phyloP scores from a whole-genome alignment of 495 filamentous ascomycete genomes.

The Tuber brumale region DNA sequence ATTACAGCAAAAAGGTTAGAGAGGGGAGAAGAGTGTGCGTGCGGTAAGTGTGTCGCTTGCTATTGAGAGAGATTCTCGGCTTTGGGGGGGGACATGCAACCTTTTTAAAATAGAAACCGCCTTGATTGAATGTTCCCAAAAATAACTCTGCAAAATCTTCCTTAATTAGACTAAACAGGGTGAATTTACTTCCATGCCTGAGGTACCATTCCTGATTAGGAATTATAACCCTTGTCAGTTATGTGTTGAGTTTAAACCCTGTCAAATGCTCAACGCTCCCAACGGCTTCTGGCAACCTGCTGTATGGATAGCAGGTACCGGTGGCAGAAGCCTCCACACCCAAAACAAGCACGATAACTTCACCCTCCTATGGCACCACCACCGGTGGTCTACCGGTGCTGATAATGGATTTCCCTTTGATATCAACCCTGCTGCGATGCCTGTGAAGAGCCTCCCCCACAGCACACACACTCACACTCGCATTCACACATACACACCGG shows the following conservation, averaged over 20 bases:
- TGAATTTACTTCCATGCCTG: constrained; percentile 30
- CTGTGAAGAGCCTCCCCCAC: not conserved
- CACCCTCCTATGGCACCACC: not conserved
- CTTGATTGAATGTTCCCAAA: constrained; percentile 24
- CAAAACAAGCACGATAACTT: not conserved
- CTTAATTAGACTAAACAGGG: constrained; percentile 38
- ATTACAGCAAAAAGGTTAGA: not conserved
- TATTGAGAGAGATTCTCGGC: constrained; percentile 3
- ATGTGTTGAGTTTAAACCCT: not conserved
- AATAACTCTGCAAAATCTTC: constrained; percentile 37
- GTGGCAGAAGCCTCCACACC: not conserved
- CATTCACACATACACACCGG: not conserved
- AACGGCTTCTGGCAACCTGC: not conserved
- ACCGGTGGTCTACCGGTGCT: not conserved
- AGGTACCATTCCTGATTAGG: constrained; percentile 22
- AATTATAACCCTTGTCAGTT: constrained; percentile 7
- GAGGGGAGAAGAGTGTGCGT: not conserved
- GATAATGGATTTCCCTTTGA: not conserved
- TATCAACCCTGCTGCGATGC: not conserved
- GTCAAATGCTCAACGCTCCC: not conserved
- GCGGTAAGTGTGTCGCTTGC: constrained; percentile 3
- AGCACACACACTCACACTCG: not conserved
- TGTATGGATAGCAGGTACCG: not conserved
- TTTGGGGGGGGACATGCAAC: constrained; percentile 32
- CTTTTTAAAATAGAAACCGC: constrained; percentile 40